Conservation (phyloP, 2,329 filamentous ascomycete species). For the Fusarium citri region DNA sequence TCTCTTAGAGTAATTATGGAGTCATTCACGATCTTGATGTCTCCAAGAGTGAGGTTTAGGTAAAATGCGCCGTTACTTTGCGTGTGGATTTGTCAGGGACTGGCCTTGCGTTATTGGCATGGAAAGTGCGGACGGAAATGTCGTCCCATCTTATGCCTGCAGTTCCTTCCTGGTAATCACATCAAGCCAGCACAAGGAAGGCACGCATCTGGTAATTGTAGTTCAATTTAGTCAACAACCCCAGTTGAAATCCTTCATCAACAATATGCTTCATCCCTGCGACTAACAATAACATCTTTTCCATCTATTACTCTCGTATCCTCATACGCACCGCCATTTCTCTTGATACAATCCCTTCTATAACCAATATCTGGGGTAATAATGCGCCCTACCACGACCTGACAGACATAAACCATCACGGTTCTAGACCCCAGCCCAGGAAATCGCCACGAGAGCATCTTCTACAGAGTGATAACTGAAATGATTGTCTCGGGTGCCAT, state of each 20-base stretch:
- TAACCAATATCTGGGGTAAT: conserved; percentile 9
- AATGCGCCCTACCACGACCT: conserved; percentile 14
- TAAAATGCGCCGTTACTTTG: conserved; percentile 20
- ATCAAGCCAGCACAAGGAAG: conserved; percentile 9
- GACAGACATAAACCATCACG: conserved; percentile 5
- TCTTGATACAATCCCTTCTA: conserved; percentile 7
- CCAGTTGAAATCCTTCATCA: conserved; percentile 1
- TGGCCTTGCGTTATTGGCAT: background rate
- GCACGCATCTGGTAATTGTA: background rate
- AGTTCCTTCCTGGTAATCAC: conserved; percentile 3
- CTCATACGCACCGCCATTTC: background rate
- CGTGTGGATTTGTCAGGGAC: conserved; percentile 11
- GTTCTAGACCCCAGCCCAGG: conserved; percentile 24
- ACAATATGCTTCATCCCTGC: conserved; percentile 13
- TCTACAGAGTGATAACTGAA: conserved; percentile 3
- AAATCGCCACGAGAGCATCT: conserved; percentile 25
- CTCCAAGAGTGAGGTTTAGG: conserved; percentile 10
- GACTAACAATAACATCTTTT: background rate
- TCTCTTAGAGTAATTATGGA: conserved; percentile 1
- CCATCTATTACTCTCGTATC: background rate
- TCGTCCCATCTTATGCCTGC: conserved; percentile 22
- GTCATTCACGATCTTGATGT: background rate
- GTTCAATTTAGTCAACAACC: background rate
- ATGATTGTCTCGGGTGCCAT: conserved; percentile 32
- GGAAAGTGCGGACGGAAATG: conserved; percentile 9